Conservation (phyloP, 768 basidiomycete species). For the Phallus indusiatus region DNA sequence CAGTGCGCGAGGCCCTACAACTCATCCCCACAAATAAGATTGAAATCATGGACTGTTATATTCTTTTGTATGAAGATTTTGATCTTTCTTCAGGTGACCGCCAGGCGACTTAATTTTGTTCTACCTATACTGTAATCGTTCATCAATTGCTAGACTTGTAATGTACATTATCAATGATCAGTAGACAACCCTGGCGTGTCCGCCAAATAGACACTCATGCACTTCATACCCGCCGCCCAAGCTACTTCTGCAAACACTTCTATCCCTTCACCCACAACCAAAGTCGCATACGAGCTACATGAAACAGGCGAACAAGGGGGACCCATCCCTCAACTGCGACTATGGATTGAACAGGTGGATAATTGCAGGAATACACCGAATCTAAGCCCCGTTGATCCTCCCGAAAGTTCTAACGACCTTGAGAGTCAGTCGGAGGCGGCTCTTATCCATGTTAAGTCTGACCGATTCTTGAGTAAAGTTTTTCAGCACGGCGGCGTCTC, state of each 20-base stretch:
- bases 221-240: constrained; percentile 30
- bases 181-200: too few relatives aligned
- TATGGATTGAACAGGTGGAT: constrained; percentile 29
- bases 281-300: constrained; percentile 50
- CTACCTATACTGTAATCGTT: too few relatives aligned
- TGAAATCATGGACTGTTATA: too few relatives aligned
- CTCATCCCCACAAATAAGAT: too few relatives aligned
- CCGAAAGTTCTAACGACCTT: neutral
- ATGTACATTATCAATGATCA: neutral
- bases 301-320: constrained; percentile 26
- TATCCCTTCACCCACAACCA: constrained; percentile 11
- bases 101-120: too few relatives aligned
- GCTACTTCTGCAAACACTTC: neutral
- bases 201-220: constrained; percentile 34
- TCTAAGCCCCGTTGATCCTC: neutral
- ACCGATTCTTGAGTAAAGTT: neutral
- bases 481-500: neutral
- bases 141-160: too few relatives aligned
- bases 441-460: neutral
- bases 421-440: neutral
- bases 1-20: too few relatives aligned
- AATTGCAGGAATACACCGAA: neutral
- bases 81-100: too few relatives aligned
- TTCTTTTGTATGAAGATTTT: too few relatives aligned
- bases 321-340: constrained; percentile 48